These are phyloP conservation scores for Neonothopanus nambi DNA, from an alignment of 1,284 basidiomycete species.

Conservation along the genomic window DNA sequence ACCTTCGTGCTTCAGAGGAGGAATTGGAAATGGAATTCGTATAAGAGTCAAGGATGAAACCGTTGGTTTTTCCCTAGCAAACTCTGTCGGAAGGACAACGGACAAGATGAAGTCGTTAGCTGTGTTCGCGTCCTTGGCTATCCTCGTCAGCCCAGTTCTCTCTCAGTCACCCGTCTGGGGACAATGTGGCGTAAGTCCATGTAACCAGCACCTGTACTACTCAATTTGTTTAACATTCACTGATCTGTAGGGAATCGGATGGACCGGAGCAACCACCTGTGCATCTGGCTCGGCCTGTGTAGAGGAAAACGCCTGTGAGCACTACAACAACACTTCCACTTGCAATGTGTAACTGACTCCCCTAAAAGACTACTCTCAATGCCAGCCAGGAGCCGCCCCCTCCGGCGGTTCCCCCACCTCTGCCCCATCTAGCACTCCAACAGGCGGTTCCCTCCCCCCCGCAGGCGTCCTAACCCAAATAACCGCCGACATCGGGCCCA, in stretches of 20 bases:
- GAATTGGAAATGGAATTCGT: too few relatives aligned
- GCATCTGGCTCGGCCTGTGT: neutral
- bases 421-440: neutral
- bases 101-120: neutral
- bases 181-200: neutral
- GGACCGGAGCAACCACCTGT: slow-evolving; percentile 3
- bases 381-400: neutral
- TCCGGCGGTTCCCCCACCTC: neutral
- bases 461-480: slow-evolving; percentile 9
- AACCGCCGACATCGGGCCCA: slow-evolving; percentile 13
- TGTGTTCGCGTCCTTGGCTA: neutral
- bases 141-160: neutral
- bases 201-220: too few relatives aligned
- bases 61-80: neutral
- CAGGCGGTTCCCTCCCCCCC: slow-evolving; percentile 10
- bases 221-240: neutral
- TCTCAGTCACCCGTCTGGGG: slow-evolving; percentile 1
- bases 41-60: too few relatives aligned
- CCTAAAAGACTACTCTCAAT: neutral
- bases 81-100: too few relatives aligned
- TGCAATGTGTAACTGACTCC: neutral
- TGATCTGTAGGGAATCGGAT: slow-evolving; percentile 1
- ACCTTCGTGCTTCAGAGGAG: too few relatives aligned
- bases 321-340: too few relatives aligned
- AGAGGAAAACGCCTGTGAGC: neutral